A percentile compares a stretch with the other conserved stretches of the same genome.
Conservation (phyloP, 352 stramenopile species). For the Thalassiosira livingstoniorum region DNA sequence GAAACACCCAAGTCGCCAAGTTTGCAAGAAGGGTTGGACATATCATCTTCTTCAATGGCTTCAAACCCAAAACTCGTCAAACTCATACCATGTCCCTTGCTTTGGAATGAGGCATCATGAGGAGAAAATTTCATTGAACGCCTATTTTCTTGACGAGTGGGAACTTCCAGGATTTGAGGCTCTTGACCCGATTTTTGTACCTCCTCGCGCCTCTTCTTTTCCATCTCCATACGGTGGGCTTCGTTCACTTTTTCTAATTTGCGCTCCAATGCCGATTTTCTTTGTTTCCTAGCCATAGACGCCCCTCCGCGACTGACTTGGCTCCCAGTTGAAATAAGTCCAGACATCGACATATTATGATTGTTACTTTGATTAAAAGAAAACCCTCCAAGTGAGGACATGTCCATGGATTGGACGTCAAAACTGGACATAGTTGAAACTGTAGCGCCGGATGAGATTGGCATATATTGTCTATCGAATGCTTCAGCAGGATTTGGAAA, state of each 20-base stretch:
- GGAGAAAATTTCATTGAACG: background rate
- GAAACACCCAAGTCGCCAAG: too few relatives aligned
- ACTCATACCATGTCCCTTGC: slow-evolving; percentile 18
- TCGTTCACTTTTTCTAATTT: slow-evolving; percentile 60
- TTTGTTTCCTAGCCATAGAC: slow-evolving; percentile 4
- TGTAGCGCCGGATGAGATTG: slow-evolving; percentile 36
- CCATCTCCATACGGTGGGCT: slow-evolving; percentile 34
- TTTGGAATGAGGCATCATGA: background rate
- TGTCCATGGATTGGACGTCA: slow-evolving; percentile 53
- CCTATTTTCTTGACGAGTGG: background rate
- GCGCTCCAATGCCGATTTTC: slow-evolving; percentile 41
- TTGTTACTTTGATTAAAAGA: slow-evolving; percentile 36
- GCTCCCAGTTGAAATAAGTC: slow-evolving; percentile 30
- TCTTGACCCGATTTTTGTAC: background rate
- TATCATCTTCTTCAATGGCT: slow-evolving; percentile 49
- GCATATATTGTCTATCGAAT: slow-evolving; percentile 45
- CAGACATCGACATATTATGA: slow-evolving; percentile 32
- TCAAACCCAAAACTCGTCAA: slow-evolving; percentile 39
- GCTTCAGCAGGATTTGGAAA: slow-evolving; percentile 12
- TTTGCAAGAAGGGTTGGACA: slow-evolving; percentile 40
- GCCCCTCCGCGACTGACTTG: slow-evolving; percentile 13
- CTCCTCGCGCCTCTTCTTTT: slow-evolving; percentile 15
- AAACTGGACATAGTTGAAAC: slow-evolving; percentile 57
- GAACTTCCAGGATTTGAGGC: background rate
- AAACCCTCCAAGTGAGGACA: slow-evolving; percentile 47